These are phyloP conservation scores for Serendipita vermifera DNA, from an alignment of 768 basidiomycete genomes.

Conservation along the genomic window DNA sequence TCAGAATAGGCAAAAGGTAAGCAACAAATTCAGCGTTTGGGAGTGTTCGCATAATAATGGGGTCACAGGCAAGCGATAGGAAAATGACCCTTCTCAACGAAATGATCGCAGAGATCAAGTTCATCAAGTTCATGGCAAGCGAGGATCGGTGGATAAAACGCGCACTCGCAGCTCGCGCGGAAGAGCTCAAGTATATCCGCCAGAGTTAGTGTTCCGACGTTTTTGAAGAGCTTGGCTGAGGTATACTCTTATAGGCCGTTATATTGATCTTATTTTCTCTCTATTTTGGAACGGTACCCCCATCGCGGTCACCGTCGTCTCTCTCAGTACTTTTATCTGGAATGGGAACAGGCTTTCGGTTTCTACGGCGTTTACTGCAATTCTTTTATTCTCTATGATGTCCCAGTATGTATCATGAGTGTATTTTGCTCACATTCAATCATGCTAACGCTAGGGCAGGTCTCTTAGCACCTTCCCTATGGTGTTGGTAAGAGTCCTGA, in stretches of 20 bases:
- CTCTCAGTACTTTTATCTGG: constrained; percentile 61
- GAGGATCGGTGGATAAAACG: constrained; percentile 62
- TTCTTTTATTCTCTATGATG: constrained; percentile 69
- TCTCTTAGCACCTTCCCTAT: neutral
- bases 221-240: neutral
- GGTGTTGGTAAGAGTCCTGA: neutral
- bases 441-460: neutral
- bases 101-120: constrained; percentile 60
- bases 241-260: neutral
- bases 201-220: neutral
- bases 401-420: constrained; percentile 1
- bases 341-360: constrained; percentile 65
- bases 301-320: constrained; percentile 63
- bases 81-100: constrained; percentile 70
- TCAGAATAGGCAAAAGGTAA: neutral
- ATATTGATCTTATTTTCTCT: constrained; percentile 44
- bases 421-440: neutral
- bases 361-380: constrained; percentile 65
- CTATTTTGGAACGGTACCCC: constrained; percentile 65
- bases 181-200: constrained; percentile 61
- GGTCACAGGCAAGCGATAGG: constrained; percentile 52
- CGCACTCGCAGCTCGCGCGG: constrained; percentile 46
- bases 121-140: constrained; percentile 78
- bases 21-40: neutral
- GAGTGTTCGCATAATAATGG: constrained; percentile 49